Evolutionary conservation across 208 protist species (phyloP).

Genomic region (Trichomonas vaginalis): DNA sequence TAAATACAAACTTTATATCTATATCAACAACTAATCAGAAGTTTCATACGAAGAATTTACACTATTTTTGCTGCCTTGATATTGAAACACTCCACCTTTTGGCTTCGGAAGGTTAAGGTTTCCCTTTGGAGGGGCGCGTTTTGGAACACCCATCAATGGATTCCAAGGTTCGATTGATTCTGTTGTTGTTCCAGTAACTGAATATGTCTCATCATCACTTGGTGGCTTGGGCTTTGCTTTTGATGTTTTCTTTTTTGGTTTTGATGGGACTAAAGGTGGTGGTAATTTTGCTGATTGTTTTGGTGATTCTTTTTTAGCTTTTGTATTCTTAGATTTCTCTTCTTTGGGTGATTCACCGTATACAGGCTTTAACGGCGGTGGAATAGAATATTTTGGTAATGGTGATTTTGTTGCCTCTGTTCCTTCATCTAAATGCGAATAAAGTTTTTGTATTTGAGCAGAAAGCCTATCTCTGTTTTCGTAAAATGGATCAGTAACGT

Average conservation of each 20-base stretch:
- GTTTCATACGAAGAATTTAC: no score
- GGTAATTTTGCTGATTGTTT: background rate
- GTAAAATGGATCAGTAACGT: background rate
- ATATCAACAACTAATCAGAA: no score
- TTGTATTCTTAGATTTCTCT: background rate
- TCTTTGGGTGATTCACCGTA: background rate
- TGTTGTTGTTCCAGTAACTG: background rate
- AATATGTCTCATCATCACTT: background rate
- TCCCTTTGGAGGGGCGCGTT: background rate
- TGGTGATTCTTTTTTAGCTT: background rate
- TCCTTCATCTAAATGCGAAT: background rate
- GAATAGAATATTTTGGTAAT: background rate
- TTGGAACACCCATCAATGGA: background rate
- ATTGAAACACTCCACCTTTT: no score
- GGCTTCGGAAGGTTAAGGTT: background rate
- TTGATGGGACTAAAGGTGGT: background rate
- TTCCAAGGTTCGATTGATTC: background rate
- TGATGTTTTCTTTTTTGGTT: background rate
- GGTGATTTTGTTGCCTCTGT: background rate
- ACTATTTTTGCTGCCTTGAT: no score
- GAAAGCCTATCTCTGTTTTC: background rate
- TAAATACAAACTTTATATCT: no score
- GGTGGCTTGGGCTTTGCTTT: background rate
- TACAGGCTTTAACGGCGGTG: background rate
- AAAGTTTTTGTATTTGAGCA: background rate